A percentile compares a stretch with the other conserved stretches of the same genome.
Evolutionary conservation across 345 rosid species (phyloP).

Genomic region (Ceriops tagal): DNA sequence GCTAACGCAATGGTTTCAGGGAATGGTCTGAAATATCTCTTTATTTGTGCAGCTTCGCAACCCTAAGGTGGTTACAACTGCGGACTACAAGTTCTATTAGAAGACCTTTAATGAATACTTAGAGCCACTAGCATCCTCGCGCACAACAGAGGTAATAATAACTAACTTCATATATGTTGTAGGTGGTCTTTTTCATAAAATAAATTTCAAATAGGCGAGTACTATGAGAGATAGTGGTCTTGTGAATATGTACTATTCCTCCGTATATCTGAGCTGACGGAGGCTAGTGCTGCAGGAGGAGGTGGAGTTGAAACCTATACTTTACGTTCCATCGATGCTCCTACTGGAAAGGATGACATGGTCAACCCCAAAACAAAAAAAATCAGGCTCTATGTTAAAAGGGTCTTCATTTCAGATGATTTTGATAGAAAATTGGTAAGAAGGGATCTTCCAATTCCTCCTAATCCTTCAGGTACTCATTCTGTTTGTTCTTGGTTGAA

Average conservation of each 20-base stretch:
- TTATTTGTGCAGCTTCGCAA: conserved; percentile 68
- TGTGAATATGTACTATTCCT: background rate
- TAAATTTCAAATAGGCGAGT: background rate
- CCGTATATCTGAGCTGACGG: conserved; percentile 3
- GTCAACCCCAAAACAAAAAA: conserved; percentile 90
- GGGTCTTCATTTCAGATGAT: conserved; percentile 96
- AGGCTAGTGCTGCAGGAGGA: conserved; percentile 64
- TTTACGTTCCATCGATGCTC: conserved; percentile 75
- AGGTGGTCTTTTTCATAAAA: background rate
- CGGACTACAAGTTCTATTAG: conserved; percentile 85
- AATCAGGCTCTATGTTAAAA: conserved; percentile 89
- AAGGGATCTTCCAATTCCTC: background rate
- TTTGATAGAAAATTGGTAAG: conserved; percentile 97
- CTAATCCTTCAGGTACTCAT: background rate
- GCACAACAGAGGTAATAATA: conserved; percentile 81
- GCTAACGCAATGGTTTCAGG: background rate
- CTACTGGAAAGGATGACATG: conserved; percentile 80
- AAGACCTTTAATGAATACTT: conserved; percentile 84
- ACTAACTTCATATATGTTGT: background rate
- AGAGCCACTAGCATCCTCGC: conserved; percentile 94
- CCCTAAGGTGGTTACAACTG: conserved; percentile 82
- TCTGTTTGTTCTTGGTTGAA: conserved; percentile 10
- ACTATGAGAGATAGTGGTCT: background rate
- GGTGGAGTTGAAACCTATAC: conserved; percentile 93
- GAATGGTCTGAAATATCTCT: conserved; percentile 13